Conservation (phyloP, 2,329 filamentous ascomycete species). For the Fusarium tuaranense region DNA sequence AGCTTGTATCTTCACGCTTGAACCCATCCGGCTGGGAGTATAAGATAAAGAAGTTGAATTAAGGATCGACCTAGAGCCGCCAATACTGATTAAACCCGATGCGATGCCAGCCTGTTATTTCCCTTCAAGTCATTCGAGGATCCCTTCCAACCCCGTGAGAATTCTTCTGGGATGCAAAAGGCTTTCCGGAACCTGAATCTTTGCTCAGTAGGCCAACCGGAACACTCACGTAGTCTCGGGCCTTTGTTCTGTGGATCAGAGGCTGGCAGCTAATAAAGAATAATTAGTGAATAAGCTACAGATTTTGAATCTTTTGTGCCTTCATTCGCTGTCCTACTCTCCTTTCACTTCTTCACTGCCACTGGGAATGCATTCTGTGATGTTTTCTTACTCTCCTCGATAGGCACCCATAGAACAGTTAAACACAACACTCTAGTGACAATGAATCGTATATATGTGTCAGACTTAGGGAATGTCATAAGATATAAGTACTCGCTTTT, state of each 20-base stretch:
- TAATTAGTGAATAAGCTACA: background rate
- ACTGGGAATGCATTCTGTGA: background rate
- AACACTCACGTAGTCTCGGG: background rate
- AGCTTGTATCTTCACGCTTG: no score
- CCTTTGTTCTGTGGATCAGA: background rate
- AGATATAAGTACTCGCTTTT: background rate
- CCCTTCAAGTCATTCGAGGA: background rate
- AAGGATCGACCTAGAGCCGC: no score
- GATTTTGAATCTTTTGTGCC: background rate
- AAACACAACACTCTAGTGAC: background rate
- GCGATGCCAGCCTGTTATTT: no score
- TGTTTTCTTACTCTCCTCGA: background rate
- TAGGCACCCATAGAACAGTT: background rate
- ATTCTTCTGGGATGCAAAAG: background rate
- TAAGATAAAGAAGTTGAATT: no score
- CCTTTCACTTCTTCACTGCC: background rate
- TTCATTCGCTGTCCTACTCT: background rate
- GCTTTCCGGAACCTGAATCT: background rate
- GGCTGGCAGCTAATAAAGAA: background rate
- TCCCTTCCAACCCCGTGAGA: background rate
- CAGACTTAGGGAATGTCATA: background rate
- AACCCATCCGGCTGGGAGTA: no score
- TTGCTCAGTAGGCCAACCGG: background rate
- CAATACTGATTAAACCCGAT: no score
- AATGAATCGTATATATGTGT: background rate